A percentile compares a stretch with the other conserved stretches of the same genome.
These are phyloP conservation scores for Letharia lupina DNA, from an alignment of 495 filamentous ascomycete species.

Conservation along the genomic window DNA sequence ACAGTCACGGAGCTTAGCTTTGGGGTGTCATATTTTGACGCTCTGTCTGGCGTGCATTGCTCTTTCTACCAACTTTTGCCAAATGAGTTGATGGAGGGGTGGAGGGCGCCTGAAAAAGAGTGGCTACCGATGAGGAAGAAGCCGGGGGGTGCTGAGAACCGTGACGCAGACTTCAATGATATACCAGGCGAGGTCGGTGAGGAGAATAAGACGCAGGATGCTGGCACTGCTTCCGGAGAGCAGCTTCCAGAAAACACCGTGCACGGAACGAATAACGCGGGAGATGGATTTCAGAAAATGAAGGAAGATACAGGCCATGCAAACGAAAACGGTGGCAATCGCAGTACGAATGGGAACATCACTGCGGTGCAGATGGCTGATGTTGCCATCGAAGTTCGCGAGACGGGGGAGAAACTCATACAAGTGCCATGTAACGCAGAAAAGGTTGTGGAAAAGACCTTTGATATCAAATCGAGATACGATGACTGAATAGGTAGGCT, in stretches of 20 bases:
- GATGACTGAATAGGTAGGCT: background rate
- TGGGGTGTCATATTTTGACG: slow-evolving; percentile 53
- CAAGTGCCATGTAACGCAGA: slow-evolving; percentile 12
- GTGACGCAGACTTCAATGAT: background rate
- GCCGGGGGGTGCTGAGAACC: background rate
- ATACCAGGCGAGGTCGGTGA: slow-evolving; percentile 21
- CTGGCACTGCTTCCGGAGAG: slow-evolving; percentile 6
- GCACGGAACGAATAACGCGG: background rate
- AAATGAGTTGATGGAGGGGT: slow-evolving; percentile 64
- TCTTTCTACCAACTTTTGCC: slow-evolving; percentile 54
- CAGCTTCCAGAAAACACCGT: background rate
- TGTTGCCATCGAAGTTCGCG: slow-evolving; percentile 15
- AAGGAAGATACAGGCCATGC: background rate
- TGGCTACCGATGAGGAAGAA: slow-evolving; percentile 21
- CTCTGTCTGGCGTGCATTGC: slow-evolving; percentile 45
- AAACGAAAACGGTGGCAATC: background rate
- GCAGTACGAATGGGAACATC: background rate
- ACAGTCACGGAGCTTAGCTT: slow-evolving; percentile 53
- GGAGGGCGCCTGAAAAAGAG: slow-evolving; percentile 45
- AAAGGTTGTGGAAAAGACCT: slow-evolving; percentile 10
- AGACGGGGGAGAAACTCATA: slow-evolving; percentile 18
- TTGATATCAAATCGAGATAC: background rate
- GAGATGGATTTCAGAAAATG: background rate
- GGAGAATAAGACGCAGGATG: slow-evolving; percentile 10
- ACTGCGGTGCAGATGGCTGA: background rate